These are phyloP conservation scores for Prinsepia uniflora DNA, from an alignment of 306 rosid species.

Conservation along the genomic window DNA sequence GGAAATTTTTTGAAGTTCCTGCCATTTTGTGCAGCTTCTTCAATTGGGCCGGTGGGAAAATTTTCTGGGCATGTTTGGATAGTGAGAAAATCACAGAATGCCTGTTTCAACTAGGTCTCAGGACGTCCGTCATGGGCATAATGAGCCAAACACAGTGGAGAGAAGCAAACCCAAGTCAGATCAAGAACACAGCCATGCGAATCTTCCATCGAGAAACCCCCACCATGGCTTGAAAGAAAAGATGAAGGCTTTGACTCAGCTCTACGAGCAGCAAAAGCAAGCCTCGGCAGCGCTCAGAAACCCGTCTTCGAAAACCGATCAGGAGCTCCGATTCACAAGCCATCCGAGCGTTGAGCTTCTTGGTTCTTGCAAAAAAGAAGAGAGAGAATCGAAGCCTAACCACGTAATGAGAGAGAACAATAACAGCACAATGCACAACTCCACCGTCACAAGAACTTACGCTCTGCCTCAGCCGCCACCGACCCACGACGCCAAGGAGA, in stretches of 20 bases:
- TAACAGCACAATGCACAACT: conserved; percentile 37
- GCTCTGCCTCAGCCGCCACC: conserved; percentile 51
- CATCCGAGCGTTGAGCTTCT: conserved; percentile 36
- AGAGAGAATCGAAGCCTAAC: conserved; percentile 23
- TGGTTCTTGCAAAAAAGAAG: conserved; percentile 32
- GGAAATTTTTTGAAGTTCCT: conserved; percentile 7
- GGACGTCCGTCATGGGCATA: conserved; percentile 22
- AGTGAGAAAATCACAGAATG: conserved; percentile 43
- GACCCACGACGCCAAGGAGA: conserved; percentile 53
- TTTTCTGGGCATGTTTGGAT: conserved; percentile 39
- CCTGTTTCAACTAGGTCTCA: conserved; percentile 90
- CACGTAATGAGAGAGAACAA: conserved; percentile 64
- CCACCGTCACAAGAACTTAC: conserved; percentile 59
- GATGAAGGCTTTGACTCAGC: conserved; percentile 68
- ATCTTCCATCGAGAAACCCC: conserved; percentile 50
- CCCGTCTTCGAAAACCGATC: conserved; percentile 26
- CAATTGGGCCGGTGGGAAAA: conserved; percentile 26
- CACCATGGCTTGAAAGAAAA: conserved; percentile 92
- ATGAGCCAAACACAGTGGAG: conserved; percentile 28
- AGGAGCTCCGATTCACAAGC: conserved; percentile 32
- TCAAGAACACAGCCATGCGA: conserved; percentile 33
- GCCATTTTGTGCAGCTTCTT: conserved; percentile 6
- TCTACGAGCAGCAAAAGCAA: conserved; percentile 87
- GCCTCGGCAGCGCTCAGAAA: conserved; percentile 60
- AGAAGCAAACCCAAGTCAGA: conserved; percentile 24